phyloP scores from a whole-genome alignment of 768 basidiomycete genomes.

The Amanita exitialis region DNA sequence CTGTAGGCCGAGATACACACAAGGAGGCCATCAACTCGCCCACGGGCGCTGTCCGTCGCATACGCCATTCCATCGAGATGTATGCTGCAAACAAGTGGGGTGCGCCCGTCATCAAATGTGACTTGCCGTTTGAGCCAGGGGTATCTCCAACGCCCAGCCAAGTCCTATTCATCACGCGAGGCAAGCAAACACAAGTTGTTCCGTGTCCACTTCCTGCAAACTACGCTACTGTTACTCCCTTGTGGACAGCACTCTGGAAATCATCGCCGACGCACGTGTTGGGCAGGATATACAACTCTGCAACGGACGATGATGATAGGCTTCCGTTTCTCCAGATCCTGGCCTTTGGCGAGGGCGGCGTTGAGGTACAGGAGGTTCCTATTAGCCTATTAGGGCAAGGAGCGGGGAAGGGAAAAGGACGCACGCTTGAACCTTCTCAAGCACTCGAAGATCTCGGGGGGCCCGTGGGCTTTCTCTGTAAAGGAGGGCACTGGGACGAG shows the following conservation, averaged over 20 bases:
- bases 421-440: constrained; percentile 15
- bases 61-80: constrained; percentile 23
- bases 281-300: constrained; percentile 36
- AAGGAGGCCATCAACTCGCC: background rate
- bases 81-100: constrained; percentile 30
- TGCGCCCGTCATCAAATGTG: constrained; percentile 38
- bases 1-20: background rate
- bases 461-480: constrained; percentile 45
- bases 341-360: constrained; percentile 57
- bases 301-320: constrained; percentile 12
- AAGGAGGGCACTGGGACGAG: constrained; percentile 43
- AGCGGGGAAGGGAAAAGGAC: constrained; percentile 40
- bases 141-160: constrained; percentile 21
- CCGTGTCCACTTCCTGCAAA: constrained; percentile 58
- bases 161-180: constrained; percentile 60
- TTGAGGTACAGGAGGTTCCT: constrained; percentile 66
- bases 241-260: constrained; percentile 50
- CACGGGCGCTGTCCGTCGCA: constrained; percentile 21
- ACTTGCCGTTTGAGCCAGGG: constrained; percentile 29
- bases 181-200: constrained; percentile 57
- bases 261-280: constrained; percentile 43
- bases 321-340: constrained; percentile 56
- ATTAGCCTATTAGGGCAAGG: constrained; percentile 35
- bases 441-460: constrained; percentile 60
- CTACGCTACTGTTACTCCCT: constrained; percentile 41